Percentiles rank a stretch among this genome's conserved stretches.
Evolutionary conservation across 1,284 basidiomycete genomes (phyloP).

Genomic region (Vanrija sp.): DNA sequence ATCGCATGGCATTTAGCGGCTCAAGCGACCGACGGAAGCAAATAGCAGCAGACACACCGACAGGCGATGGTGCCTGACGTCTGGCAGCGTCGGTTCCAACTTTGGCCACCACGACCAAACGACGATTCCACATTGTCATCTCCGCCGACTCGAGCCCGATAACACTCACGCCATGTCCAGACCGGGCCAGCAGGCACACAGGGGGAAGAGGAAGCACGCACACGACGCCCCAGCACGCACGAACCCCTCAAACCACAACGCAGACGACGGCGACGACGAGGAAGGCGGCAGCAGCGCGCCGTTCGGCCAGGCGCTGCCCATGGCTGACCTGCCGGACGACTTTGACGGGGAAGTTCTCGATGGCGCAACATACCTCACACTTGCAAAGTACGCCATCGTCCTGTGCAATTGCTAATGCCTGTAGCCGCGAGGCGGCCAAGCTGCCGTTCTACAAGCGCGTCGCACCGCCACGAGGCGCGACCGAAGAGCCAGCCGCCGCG

Average conservation of each 20-base stretch:
- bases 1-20: no score
- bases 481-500: neutral
- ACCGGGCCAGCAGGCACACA: slow-evolving; percentile 2
- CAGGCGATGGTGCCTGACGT: no score
- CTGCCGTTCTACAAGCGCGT: slow-evolving; percentile 33
- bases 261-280: slow-evolving; percentile 5
- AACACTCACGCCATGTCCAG: neutral
- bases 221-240: neutral
- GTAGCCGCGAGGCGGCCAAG: slow-evolving; percentile 21
- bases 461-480: neutral
- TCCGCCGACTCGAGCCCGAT: no score
- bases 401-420: neutral
- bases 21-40: neutral
- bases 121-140: neutral
- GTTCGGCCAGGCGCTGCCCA: slow-evolving; percentile 28
- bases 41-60: neutral
- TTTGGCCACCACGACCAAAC: neutral
- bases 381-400: slow-evolving; percentile 27
- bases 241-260: neutral
- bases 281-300: neutral
- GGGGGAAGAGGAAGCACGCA: no score
- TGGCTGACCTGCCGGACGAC: slow-evolving; percentile 31
- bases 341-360: slow-evolving; percentile 32
- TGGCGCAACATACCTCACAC: slow-evolving; percentile 38
- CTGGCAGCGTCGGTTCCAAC: neutral